Evolutionary conservation across 495 filamentous ascomycete genomes (phyloP), one percentile per base, ranked within the genome.

Genomic region (Podospora anserina): DNA sequence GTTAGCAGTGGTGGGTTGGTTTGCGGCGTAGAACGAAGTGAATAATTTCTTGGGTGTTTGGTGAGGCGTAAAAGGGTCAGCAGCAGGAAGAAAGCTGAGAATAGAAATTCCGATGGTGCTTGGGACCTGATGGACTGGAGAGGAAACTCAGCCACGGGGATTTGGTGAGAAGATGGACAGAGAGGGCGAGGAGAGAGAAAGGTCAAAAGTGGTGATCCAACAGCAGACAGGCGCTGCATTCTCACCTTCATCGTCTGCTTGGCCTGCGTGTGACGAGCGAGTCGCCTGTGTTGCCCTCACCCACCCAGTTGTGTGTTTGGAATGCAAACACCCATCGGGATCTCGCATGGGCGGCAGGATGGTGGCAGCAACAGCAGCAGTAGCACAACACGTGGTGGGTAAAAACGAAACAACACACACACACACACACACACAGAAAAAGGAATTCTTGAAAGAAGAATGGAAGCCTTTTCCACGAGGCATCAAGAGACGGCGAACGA

Each of bases 381-480:
- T 1, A 23, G 23, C 23, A 2, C 23, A 23, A 49, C 39, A 49
- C 39, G 39, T 49, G 39, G 39, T 49, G 13, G 15, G 4, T 49
- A 16, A 16, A 49, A 6, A 26, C n/a, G 55, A 58, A 58, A 58
- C 55, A 26, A 58, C 55, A 20, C 20, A 20, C 23, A 23, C 23
- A 23, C 23, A 23, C 23, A 32, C 30, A 32, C 4, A 32, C 30
- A 32, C 6, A 56, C 6, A 58, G 3, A 26, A 58, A 58, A 58
- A 58, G 23, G 23, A 6, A 19, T 58, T 58, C 55, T 26, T 1
- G 39, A 58, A 58, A 58, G 23, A 20, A 19, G 7, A 20, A 9
- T 26, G 23, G 55, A 58, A 58, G 55, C 55, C 55, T 58, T 58
- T 58, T 58, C 55, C 55, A 58, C 55, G 23, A 58, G 55, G 55